Evolutionary conservation across 495 filamentous ascomycete species (phyloP).

Genomic region (Podospora tetraspora): DNA sequence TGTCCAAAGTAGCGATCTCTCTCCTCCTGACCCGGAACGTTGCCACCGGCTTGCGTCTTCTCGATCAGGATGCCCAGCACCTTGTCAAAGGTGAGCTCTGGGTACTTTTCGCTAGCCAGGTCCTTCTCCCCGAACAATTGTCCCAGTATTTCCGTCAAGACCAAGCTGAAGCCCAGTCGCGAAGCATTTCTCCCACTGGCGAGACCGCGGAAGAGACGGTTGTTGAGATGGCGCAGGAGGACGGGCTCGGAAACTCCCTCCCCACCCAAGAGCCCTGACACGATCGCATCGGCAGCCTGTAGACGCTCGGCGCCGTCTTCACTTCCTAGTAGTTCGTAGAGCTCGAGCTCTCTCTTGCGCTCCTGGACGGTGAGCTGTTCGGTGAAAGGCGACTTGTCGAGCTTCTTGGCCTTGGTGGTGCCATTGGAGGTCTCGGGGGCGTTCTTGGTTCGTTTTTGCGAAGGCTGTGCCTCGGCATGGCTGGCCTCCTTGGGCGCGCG

Average conservation of each 20-base stretch:
- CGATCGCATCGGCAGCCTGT: conserved; percentile 45
- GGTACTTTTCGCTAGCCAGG: conserved; percentile 39
- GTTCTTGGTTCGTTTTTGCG: conserved; percentile 41
- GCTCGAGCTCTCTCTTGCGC: conserved; percentile 42
- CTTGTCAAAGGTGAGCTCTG: conserved; percentile 48
- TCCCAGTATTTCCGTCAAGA: conserved; percentile 73
- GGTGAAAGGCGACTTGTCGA: conserved; percentile 42
- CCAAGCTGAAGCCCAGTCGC: conserved; percentile 83
- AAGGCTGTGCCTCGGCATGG: conserved; percentile 29
- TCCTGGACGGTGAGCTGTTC: conserved; percentile 39
- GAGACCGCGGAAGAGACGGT: conserved; percentile 76
- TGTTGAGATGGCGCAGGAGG: conserved; percentile 49
- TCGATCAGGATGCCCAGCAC: conserved; percentile 61
- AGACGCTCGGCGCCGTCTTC: conserved; percentile 48
- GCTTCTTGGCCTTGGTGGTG: conserved; percentile 25
- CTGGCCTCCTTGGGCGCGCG: conserved; percentile 33
- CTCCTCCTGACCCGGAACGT: conserved; percentile 71
- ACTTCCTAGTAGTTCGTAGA: conserved; percentile 50
- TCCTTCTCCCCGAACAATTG: conserved; percentile 52
- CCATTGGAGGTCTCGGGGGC: conserved; percentile 25
- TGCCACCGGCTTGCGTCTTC: conserved; percentile 59
- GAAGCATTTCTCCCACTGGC: conserved; percentile 88
- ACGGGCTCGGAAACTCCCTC: conserved; percentile 40
- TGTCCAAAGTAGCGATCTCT: conserved; percentile 78
- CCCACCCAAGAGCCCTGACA: conserved; percentile 40